Evolutionary conservation across 192 early-diverging fungal species (phyloP), one percentile per base, ranked within the genome.

Genomic region (Backusella luteola): DNA sequence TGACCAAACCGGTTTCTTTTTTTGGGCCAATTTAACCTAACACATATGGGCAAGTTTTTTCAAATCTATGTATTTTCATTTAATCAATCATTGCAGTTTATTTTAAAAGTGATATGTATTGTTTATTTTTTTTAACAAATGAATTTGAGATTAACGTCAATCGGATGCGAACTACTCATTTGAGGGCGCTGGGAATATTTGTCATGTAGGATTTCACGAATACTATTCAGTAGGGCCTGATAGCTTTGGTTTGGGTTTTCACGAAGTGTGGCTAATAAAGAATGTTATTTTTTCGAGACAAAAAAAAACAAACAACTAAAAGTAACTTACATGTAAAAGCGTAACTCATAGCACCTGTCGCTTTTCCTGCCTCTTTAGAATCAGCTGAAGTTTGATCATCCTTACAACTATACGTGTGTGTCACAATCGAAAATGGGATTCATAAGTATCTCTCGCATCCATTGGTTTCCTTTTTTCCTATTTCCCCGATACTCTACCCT

Each of bases 161-260:
- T 91, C 34, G 86, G 81, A 26, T 87, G 84, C 14, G 89, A 89
- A 2, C 88, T 83, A 49, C 86, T 87, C 38, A 97, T 85, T 80
- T 97, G 95, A 35, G 95, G 95, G 74, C 93, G 87, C 79, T 97
- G 94, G 5, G 77, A 81, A 74, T 94, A 95, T 73, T 87, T 85
- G 26, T 80, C 73, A 3, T 77, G 74, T 76, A 96, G 78, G 52
- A 93, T 89, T 2, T 82, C 81, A 69, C 94, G 88, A 59, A 95
- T 83, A 26, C 80, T 86, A 73, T 90, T 89, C 67, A 96, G 79
- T 8, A 96, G 75, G 80, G 92, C 84, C n/a, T 90, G 84, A 74
- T 94, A 96, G n/a, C 88, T 88, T 77, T 93, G 86, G 32, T 85
- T 78, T 6, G 80, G 87, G 23, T 90, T 92, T 4, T 79, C 70